phyloP scores from a whole-genome alignment of 257 asterid genomes.

The Anisodus acutangulus region DNA sequence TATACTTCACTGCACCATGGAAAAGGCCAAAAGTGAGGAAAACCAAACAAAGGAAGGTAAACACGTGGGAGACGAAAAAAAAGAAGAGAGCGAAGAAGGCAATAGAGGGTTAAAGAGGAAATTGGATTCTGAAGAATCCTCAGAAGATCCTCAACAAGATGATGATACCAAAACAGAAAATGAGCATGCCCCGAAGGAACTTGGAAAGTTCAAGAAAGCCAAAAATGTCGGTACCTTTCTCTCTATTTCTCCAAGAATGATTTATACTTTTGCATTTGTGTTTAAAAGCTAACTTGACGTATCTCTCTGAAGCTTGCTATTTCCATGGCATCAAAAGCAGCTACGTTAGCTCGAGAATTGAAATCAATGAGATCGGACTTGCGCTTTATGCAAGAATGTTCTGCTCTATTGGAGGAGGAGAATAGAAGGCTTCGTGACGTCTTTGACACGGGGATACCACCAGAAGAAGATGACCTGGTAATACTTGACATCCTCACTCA shows the following conservation, averaged over 20 bases:
- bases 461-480: constrained; percentile 97
- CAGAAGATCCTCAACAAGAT: constrained; percentile 42
- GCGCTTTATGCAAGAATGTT: constrained; percentile 77
- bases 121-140: constrained; percentile 49
- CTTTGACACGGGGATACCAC: constrained; percentile 48
- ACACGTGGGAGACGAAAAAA: constrained; percentile 33
- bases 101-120: constrained; percentile 77
- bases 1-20: constrained; percentile 60
- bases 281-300: not conserved
- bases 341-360: constrained; percentile 76
- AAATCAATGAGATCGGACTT: constrained; percentile 75
- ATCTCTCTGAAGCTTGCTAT: constrained; percentile 61
- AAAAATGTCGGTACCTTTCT: constrained; percentile 62
- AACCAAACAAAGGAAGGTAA: constrained; percentile 26
- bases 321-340: constrained; percentile 91
- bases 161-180: constrained; percentile 41
- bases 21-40: constrained; percentile 49
- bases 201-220: constrained; percentile 71
- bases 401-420: constrained; percentile 79
- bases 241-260: not conserved
- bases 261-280: not conserved
- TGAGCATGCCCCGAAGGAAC: constrained; percentile 42
- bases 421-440: constrained; percentile 78
- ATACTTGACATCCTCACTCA: not conserved
- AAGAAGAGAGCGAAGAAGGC: constrained; percentile 40